A percentile compares a stretch with the other conserved stretches of the same genome.
phyloP scores from a whole-genome alignment of 1,284 basidiomycete species.

The Tremellales sp. region DNA sequence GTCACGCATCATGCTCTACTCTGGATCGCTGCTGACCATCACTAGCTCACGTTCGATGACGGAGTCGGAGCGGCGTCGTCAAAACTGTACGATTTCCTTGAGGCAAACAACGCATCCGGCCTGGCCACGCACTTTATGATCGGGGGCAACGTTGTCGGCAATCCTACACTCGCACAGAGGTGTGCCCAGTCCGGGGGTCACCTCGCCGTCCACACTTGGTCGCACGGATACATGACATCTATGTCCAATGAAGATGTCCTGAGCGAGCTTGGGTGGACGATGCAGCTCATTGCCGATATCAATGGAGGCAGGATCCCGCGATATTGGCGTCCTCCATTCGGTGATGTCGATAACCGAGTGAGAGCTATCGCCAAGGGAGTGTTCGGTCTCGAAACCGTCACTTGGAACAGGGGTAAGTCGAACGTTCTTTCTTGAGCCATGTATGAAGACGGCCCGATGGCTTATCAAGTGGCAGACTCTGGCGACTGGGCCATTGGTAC shows the following conservation, averaged over 20 bases:
- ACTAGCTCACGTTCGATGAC: slow-evolving; percentile 52
- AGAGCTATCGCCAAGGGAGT: slow-evolving; percentile 52
- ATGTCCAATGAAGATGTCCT: slow-evolving; percentile 56
- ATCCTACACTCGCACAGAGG: slow-evolving; percentile 22
- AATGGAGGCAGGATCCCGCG: slow-evolving; percentile 43
- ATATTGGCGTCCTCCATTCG: slow-evolving; percentile 50
- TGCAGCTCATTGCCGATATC: slow-evolving; percentile 46
- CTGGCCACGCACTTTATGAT: slow-evolving; percentile 58
- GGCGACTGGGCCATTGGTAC: slow-evolving; percentile 47
- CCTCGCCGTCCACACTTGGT: slow-evolving; percentile 54
- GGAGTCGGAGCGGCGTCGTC: slow-evolving; percentile 53
- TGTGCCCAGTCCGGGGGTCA: slow-evolving; percentile 36
- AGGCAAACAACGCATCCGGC: slow-evolving; percentile 50
- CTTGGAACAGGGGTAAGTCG: slow-evolving; percentile 45
- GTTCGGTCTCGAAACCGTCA: slow-evolving; percentile 46
- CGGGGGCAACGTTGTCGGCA: slow-evolving; percentile 44
- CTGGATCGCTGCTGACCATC: slow-evolving; percentile 2
- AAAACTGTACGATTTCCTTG: slow-evolving; percentile 53
- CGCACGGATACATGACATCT: slow-evolving; percentile 52
- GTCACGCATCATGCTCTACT: background rate
- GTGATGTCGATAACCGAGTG: slow-evolving; percentile 54
- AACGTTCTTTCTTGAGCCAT: background rate
- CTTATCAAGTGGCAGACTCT: slow-evolving; percentile 23
- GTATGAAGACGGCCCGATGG: background rate
- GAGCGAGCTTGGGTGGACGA: slow-evolving; percentile 54